Percentiles rank a stretch among this genome's conserved stretches.
Conservation (phyloP, 768 basidiomycete species). For the Fomitopsis pulvina region DNA sequence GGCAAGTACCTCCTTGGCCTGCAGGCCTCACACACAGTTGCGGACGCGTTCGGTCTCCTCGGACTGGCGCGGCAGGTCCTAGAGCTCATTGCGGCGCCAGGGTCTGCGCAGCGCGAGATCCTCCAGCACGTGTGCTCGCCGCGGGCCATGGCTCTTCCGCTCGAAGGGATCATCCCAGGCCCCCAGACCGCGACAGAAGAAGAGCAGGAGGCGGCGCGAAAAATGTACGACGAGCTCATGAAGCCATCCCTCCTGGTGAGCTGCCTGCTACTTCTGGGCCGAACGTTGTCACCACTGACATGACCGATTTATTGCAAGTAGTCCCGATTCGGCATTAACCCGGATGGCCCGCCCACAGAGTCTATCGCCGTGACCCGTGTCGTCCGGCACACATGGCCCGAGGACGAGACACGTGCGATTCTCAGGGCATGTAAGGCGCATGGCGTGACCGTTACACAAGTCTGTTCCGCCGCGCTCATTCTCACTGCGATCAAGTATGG, state of each 20-base stretch:
- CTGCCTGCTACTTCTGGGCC: not conserved
- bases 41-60: not conserved
- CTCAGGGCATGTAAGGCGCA: not conserved
- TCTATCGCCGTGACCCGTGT: not conserved
- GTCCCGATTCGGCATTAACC: not conserved
- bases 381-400: not conserved
- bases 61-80: not conserved
- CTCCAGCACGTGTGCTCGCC: not conserved
- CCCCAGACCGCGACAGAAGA: not conserved
- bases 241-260: not conserved
- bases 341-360: not conserved
- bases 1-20: not conserved
- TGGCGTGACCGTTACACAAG: not conserved
- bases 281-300: not conserved
- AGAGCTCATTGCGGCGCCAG: not conserved
- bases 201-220: not conserved
- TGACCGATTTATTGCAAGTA: not conserved
- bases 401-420: not conserved
- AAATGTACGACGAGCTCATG: not conserved
- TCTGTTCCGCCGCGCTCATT: not conserved
- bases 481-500: not conserved
- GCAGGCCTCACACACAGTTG: not conserved
- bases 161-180: not conserved
- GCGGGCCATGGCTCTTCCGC: not conserved
- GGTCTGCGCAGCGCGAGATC: not conserved